Conservation (phyloP, 331 rosid species). For the Dryas integrifolia region DNA sequence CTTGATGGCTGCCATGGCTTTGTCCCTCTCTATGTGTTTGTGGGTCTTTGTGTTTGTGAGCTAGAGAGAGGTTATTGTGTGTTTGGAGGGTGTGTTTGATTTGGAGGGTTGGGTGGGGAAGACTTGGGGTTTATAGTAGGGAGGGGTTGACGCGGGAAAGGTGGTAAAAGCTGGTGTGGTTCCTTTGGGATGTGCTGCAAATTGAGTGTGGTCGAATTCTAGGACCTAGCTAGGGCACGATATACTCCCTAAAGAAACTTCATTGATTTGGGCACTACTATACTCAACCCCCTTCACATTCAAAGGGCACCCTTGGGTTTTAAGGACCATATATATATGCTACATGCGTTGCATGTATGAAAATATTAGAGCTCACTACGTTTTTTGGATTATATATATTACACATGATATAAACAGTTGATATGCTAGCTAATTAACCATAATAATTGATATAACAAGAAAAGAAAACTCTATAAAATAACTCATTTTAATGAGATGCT, state of each 20-base stretch:
- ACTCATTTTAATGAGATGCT: too few species aligned
- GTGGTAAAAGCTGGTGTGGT: constrained; percentile 39
- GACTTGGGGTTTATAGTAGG: constrained; percentile 52
- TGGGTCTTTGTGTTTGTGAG: neutral
- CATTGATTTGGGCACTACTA: constrained; percentile 24
- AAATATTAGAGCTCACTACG: neutral
- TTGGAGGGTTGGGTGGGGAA: constrained; percentile 30
- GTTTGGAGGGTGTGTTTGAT: constrained; percentile 21
- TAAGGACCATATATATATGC: neutral
- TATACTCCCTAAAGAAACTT: constrained; percentile 10
- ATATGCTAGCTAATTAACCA: too few species aligned
- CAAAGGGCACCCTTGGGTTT: neutral
- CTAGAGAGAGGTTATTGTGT: neutral
- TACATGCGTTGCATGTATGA: neutral
- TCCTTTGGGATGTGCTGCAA: constrained; percentile 32
- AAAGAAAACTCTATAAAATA: too few species aligned
- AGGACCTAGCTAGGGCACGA: constrained; percentile 13
- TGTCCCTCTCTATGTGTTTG: constrained; percentile 17
- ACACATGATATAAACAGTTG: too few species aligned
- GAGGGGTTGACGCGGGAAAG: constrained; percentile 71
- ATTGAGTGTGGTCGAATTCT: constrained; percentile 48
- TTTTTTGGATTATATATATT: too few species aligned
- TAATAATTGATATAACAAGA: too few species aligned
- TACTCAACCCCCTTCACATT: constrained; percentile 9
- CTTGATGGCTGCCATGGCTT: constrained; percentile 68